Percentiles rank a stretch among this genome's conserved stretches.
Conservation (phyloP, 2,329 filamentous ascomycete species). For the Fonsecaea pugnacius region DNA sequence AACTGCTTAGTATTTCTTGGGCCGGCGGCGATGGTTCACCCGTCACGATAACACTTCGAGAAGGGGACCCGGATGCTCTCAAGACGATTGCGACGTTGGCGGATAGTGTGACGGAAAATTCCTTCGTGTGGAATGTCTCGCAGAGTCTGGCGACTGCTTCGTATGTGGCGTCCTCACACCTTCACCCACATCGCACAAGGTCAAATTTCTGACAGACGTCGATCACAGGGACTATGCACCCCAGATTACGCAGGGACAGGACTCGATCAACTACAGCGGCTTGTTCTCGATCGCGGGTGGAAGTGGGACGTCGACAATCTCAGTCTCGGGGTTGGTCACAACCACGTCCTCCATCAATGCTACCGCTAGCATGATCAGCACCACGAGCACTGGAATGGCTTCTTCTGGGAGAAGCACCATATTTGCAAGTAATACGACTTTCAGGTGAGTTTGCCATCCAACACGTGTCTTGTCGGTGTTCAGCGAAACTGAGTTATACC, state of each 20-base stretch:
- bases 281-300: conserved; percentile 53
- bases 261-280: conserved; percentile 60
- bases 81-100: conserved; percentile 55
- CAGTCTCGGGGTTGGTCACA: conserved; percentile 31
- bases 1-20: conserved; percentile 52
- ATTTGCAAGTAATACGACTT: conserved; percentile 56
- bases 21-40: conserved; percentile 45
- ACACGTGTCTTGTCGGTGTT: not conserved
- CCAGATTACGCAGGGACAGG: conserved; percentile 58
- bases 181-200: not conserved
- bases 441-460: conserved; percentile 30
- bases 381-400: conserved; percentile 24
- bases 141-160: conserved; percentile 37
- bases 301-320: conserved; percentile 31
- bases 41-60: conserved; percentile 61
- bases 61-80: conserved; percentile 57
- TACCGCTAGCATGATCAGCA: conserved; percentile 26
- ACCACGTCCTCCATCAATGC: conserved; percentile 28
- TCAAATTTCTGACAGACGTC: not conserved
- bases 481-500: conserved; percentile 4
- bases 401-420: conserved; percentile 62
- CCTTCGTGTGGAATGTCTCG: conserved; percentile 32
- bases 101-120: conserved; percentile 26
- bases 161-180: conserved; percentile 42
- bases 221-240: conserved; percentile 59